These are phyloP conservation scores for Penicillium argentinense DNA, from an alignment of 495 filamentous ascomycete genomes.

Conservation along the genomic window DNA sequence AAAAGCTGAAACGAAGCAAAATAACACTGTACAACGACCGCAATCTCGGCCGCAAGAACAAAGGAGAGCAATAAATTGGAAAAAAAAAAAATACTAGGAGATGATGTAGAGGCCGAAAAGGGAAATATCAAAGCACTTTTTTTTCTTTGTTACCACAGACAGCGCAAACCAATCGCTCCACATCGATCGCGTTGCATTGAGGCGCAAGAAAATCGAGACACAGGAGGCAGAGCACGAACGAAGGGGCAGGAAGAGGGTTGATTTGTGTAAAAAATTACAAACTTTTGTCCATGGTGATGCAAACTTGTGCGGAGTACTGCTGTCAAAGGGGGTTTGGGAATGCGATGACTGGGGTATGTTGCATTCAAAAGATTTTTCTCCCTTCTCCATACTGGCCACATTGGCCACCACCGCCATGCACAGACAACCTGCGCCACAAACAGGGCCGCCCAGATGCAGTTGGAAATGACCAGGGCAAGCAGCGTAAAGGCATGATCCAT, in stretches of 20 bases:
- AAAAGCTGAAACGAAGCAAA: slow-evolving; percentile 1
- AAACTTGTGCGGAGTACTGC: neutral
- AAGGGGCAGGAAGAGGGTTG: neutral
- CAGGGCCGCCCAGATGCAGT: slow-evolving; percentile 6
- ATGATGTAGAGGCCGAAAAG: no score
- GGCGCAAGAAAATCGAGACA: slow-evolving; percentile 9
- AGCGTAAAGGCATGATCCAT: slow-evolving; percentile 15
- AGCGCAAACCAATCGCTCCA: slow-evolving; percentile 11
- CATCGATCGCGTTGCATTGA: slow-evolving; percentile 8
- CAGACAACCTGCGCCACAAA: slow-evolving; percentile 20
- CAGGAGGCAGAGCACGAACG: neutral
- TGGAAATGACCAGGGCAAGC: slow-evolving; percentile 6
- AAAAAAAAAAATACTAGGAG: slow-evolving; percentile 1
- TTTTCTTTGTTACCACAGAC: slow-evolving; percentile 11
- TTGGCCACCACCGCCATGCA: slow-evolving; percentile 13
- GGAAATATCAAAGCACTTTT: slow-evolving; percentile 21
- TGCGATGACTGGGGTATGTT: slow-evolving; percentile 2
- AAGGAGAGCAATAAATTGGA: neutral
- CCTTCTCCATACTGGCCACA: slow-evolving; percentile 13
- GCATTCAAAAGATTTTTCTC: slow-evolving; percentile 11
- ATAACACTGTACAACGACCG: slow-evolving; percentile 5
- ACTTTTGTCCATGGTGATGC: slow-evolving; percentile 1
- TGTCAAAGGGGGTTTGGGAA: slow-evolving; percentile 14
- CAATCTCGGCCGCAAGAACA: slow-evolving; percentile 5
- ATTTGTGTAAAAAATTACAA: slow-evolving; percentile 2